Evolutionary conservation across 805 yeast genomes (phyloP).

Genomic region (Clavispora vitiphila): DNA sequence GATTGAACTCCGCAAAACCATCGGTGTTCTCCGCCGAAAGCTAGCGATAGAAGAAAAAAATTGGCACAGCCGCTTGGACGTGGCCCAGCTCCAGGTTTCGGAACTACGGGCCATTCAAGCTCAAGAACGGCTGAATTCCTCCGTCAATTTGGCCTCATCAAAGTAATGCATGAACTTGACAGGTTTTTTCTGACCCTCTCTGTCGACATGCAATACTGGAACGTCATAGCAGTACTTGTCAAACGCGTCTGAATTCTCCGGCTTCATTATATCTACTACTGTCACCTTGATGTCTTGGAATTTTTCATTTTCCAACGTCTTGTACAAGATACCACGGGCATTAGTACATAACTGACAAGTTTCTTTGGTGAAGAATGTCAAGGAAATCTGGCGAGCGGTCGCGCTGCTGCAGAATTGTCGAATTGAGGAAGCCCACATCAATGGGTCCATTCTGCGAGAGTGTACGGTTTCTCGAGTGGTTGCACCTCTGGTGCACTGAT

Average conservation of each 20-base stretch:
- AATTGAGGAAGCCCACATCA: slow-evolving; percentile 4
- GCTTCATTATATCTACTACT: slow-evolving; percentile 54
- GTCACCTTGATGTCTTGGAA: slow-evolving; percentile 28
- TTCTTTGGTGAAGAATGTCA: slow-evolving; percentile 65
- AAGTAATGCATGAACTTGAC: slow-evolving; percentile 67
- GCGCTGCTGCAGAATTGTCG: slow-evolving; percentile 3
- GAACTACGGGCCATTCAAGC: neutral
- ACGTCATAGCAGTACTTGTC: slow-evolving; percentile 72
- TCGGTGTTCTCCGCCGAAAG: neutral
- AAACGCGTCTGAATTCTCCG: slow-evolving; percentile 60
- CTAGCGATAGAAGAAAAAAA: neutral
- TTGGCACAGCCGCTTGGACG: neutral
- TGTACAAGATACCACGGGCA: slow-evolving; percentile 49
- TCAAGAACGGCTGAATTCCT: slow-evolving; percentile 33
- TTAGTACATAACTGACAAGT: slow-evolving; percentile 66
- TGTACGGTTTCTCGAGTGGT: neutral
- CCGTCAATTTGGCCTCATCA: slow-evolving; percentile 47
- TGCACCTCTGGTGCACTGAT: neutral
- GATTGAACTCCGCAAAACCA: neutral
- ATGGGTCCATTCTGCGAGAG: neutral
- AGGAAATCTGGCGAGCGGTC: slow-evolving; percentile 7
- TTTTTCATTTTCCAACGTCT: slow-evolving; percentile 31
- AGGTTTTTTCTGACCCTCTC: slow-evolving; percentile 40
- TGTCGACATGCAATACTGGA: slow-evolving; percentile 69
- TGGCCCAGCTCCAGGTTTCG: neutral